phyloP scores from a whole-genome alignment of 108 stramenopile genomes.

The Mediolabrus comicus region DNA sequence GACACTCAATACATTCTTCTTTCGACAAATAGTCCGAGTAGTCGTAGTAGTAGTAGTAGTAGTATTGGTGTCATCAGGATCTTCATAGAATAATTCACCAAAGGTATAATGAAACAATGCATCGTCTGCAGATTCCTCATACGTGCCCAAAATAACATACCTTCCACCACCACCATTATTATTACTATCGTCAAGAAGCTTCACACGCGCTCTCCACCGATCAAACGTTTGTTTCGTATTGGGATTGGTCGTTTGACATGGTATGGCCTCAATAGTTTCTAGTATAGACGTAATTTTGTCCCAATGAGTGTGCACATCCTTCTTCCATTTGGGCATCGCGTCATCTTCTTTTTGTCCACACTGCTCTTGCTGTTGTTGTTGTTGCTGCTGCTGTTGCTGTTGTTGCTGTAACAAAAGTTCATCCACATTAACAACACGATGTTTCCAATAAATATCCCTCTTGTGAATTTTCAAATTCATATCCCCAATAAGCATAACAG shows the following conservation, averaged over 20 bases:
- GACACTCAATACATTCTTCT: slow-evolving; percentile 56
- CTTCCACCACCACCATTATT: no score
- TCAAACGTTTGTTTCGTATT: slow-evolving; percentile 68
- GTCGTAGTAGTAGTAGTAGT: neutral
- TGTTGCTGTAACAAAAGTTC: slow-evolving; percentile 27
- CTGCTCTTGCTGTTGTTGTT: slow-evolving; percentile 5
- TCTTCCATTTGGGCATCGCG: slow-evolving; percentile 65
- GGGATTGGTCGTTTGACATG: slow-evolving; percentile 72
- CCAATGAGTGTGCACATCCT: slow-evolving; percentile 64
- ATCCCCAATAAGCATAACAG: slow-evolving; percentile 87
- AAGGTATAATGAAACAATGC: slow-evolving; percentile 61
- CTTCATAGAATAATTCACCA: slow-evolving; percentile 42
- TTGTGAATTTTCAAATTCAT: slow-evolving; percentile 73
- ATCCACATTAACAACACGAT: slow-evolving; percentile 59
- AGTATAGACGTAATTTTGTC: slow-evolving; percentile 46
- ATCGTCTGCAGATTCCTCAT: slow-evolving; percentile 55
- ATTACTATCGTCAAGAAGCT: slow-evolving; percentile 33
- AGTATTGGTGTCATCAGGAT: slow-evolving; percentile 26
- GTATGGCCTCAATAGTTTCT: slow-evolving; percentile 58
- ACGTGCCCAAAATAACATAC: slow-evolving; percentile 59
- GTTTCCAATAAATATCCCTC: slow-evolving; percentile 67
- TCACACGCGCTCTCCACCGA: slow-evolving; percentile 65
- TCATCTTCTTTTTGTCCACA: neutral
- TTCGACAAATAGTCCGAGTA: slow-evolving; percentile 30
- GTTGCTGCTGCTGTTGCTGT: neutral